Percentiles rank a stretch among this genome's conserved stretches.
phyloP scores from a whole-genome alignment of 495 filamentous ascomycete species.

The Penicillium manginii region DNA sequence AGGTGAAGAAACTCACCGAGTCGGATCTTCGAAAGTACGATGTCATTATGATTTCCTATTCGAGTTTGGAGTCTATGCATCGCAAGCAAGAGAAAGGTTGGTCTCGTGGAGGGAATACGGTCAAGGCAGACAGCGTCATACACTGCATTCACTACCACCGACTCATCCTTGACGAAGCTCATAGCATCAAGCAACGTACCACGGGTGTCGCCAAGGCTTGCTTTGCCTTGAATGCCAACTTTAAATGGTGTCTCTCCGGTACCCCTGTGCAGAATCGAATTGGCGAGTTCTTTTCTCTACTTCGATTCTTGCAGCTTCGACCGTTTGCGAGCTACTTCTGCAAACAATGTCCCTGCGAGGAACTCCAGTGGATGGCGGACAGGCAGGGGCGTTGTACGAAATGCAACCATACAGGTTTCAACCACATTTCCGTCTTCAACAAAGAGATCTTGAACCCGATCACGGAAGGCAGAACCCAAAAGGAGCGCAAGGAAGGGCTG shows the following conservation, averaged over 20 bases:
- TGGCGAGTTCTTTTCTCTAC: constrained; percentile 93
- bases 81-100: constrained; percentile 93
- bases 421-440: constrained; percentile 94
- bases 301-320: constrained; percentile 83
- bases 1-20: constrained; percentile 71
- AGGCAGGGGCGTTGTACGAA: constrained; percentile 65
- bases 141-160: constrained; percentile 89
- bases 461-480: constrained; percentile 53
- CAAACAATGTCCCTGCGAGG: constrained; percentile 76
- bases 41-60: constrained; percentile 97
- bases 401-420: constrained; percentile 72
- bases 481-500: constrained; percentile 67
- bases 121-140: constrained; percentile 84
- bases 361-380: constrained; percentile 81
- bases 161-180: constrained; percentile 92
- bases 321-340: constrained; percentile 95
- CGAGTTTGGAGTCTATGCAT: constrained; percentile 86
- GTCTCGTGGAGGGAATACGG: constrained; percentile 71
- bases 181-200: constrained; percentile 88
- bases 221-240: constrained; percentile 81
- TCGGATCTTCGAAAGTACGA: constrained; percentile 80
- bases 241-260: constrained; percentile 94
- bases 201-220: constrained; percentile 94
- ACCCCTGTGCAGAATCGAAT: constrained; percentile 96
- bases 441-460: constrained; percentile 90